Base-by-base conservation (phyloP, 2,329 filamentous ascomycete genomes). In the Aspergillus hortae region DNA sequence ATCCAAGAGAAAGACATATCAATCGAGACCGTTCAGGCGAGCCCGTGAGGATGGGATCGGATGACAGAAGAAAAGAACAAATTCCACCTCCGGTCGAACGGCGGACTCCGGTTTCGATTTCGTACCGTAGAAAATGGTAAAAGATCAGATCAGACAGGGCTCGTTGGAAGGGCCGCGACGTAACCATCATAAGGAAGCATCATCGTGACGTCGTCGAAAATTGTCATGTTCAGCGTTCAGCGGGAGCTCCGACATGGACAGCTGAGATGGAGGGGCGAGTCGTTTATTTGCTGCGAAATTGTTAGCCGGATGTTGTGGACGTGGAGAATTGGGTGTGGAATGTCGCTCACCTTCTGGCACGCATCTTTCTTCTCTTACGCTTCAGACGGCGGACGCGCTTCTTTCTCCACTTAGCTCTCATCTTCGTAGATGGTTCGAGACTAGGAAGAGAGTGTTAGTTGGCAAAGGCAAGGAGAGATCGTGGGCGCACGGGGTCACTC, bases 341-440 rank as follows among this genome's bases (percentile, higher is more conserved):
- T 52, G 40, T 59, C 14, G 79, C 91, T 85, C 84, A 97, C 94
- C 87, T 92, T 82, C 94, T 83, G 72, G 92, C 94, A 78, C 94
- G 87, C 82, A 94, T 96, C 92, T 99, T 99, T 91, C 94, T 95
- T 83, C 94, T 91, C 92, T 99, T 99, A 77, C 92, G 88, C 89
- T 97, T 97, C 79, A 99, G 90, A 80, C 94, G 88, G 74, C 94
- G 86, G 81, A 96, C 92, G 78, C 94, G 86, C 92, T 99, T 99
- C 89, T 99, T 99, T 85, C 92, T 94, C 94, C 94, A 97, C 85
- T 97, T 97, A 76, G 91, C 92, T 94, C 92, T 87, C 85, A 87
- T 87, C 72, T 74, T 74, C 71, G 70, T 64, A 73, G 68, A 72
- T 63, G 59, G 62, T 65, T 64, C 67, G 65, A 64, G 52, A 63